A percentile compares a stretch with the other conserved stretches of the same genome.
phyloP scores from a whole-genome alignment of 164 flowering plant species.

The Malania oleifera region DNA sequence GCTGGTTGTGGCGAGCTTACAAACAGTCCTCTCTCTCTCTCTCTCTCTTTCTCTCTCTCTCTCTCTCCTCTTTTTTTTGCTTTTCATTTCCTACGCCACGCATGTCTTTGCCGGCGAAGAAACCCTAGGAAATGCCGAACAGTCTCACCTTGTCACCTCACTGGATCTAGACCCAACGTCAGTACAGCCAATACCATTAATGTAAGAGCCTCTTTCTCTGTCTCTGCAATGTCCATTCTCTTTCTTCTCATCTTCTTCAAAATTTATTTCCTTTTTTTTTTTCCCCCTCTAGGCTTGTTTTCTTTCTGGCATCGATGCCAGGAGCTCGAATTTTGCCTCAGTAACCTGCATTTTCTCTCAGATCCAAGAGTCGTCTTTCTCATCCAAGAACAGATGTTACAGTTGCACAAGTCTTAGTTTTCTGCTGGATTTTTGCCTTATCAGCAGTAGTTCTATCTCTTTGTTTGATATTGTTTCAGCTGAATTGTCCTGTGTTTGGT shows the following conservation, averaged over 20 bases:
- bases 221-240: background rate
- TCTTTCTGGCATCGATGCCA: background rate
- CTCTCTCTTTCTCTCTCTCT: slow-evolving; percentile 1
- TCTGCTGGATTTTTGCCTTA: background rate
- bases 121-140: slow-evolving; percentile 5
- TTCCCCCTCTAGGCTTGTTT: background rate
- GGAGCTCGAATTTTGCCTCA: background rate
- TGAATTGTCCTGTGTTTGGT: slow-evolving; percentile 3
- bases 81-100: background rate
- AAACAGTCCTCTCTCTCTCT: too few species aligned
- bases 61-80: background rate
- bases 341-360: slow-evolving; percentile 11
- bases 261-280: background rate
- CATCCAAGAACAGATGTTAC: background rate
- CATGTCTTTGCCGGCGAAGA: slow-evolving; percentile 5
- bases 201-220: background rate
- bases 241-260: background rate
- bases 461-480: background rate
- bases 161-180: background rate
- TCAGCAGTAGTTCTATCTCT: background rate
- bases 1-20: too few species aligned
- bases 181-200: background rate
- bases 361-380: slow-evolving; percentile 6
- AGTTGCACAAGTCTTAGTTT: background rate
- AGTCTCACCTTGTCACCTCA: background rate